Evolutionary conservation across 768 basidiomycete genomes (phyloP), one percentile per base, ranked within the genome.

Genomic region (Filobasidium floriforme): DNA sequence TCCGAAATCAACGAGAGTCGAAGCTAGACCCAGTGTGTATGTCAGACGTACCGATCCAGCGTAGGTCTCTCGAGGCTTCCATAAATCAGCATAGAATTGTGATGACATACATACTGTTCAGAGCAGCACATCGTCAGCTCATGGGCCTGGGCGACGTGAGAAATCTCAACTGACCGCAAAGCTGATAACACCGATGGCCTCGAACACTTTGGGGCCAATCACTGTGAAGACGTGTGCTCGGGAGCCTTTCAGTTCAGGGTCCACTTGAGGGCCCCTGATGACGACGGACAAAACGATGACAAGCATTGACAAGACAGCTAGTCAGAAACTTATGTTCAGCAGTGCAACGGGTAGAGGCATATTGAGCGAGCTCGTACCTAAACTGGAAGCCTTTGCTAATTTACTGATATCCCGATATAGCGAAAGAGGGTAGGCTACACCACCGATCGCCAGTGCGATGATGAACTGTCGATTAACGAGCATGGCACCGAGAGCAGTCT

Each of bases 331-430:
- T 10, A 41, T 14, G 2, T 28, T 40, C 26, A 51, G 12, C 46
- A 51, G 46, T 12, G 19, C 24, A 26, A 28, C 14, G 32, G 40
- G 14, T 0, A 49, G 28, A 5, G 55, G 59, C 59, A 28, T n/a
- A n/a, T n/a, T n/a, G n/a, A n/a, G n/a, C 26, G 26, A 18, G 3
- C 14, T 59, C 69, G 92, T 84, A 61, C 94, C 96, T 62, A 99
- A 84, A 1, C 89, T 87, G 19, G 91, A 93, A 1, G 92, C 93
- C 64, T 92, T 87, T 12, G 92, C 87, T 26, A 99, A 86, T 77
- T 98, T 98, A 81, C 96, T 90, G 70, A 99, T 98, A 80, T 98
- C 92, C 61, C 94, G 89, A 78, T 98, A 91, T 24, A 99, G 84
- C 7, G 91, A 94, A 44, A 99, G 83, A 0, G 96, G 96, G 75